phyloP scores from a whole-genome alignment of 116 monocot genomes.

The Zostera marina region DNA sequence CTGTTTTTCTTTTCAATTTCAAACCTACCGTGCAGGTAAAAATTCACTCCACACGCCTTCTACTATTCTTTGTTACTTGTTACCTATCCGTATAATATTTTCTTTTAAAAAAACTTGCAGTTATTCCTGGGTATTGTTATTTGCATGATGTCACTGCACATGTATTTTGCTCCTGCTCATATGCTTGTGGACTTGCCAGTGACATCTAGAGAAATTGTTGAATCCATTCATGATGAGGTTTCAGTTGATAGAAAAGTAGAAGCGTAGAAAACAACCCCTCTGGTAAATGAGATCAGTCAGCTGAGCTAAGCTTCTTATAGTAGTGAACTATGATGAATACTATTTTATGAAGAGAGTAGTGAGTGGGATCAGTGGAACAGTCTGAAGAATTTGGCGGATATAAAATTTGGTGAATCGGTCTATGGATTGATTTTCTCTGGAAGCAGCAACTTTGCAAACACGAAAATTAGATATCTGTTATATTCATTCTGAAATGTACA shows the following conservation, averaged over 20 bases:
- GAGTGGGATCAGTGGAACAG: too few species aligned
- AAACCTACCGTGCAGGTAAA: conserved; percentile 83
- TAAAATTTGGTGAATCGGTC: too few species aligned
- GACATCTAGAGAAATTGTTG: conserved; percentile 19
- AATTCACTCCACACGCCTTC: background rate
- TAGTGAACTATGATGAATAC: too few species aligned
- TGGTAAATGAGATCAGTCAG: background rate
- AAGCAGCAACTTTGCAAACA: too few species aligned
- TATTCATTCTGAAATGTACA: too few species aligned
- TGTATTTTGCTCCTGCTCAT: conserved; percentile 85
- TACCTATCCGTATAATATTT: background rate
- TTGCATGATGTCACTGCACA: conserved; percentile 96
- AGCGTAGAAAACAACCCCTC: background rate
- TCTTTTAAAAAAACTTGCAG: conserved; percentile 24
- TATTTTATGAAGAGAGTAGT: too few species aligned
- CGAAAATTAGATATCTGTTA: too few species aligned
- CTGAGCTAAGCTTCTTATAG: background rate
- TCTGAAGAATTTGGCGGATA: too few species aligned
- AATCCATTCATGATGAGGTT: conserved; percentile 26
- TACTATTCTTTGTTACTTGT: background rate
- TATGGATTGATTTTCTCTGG: too few species aligned
- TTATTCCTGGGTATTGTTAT: conserved; percentile 87
- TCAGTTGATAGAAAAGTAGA: conserved; percentile 18
- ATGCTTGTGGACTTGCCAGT: conserved; percentile 66
- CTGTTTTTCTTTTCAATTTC: conserved; percentile 64